Percentiles rank a stretch among this genome's conserved stretches.
Conservation (phyloP, 140 eudicot genomes). For the Cichorium intybus region DNA sequence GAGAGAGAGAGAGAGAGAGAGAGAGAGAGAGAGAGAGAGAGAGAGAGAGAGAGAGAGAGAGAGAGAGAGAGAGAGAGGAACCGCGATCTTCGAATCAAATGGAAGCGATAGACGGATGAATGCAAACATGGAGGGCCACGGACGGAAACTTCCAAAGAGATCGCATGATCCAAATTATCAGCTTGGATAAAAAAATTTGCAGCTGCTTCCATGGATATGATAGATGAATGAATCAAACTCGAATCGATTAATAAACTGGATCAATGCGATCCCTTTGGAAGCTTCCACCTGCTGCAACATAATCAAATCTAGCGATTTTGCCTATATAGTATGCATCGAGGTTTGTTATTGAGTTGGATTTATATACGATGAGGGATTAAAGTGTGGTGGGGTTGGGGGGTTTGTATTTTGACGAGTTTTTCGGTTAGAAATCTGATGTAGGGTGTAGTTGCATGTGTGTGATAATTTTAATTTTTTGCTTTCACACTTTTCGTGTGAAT, state of each 20-base stretch:
- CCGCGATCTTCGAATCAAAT: conserved; percentile 7
- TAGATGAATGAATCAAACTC: not conserved
- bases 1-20: not conserved
- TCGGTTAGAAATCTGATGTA: conserved; percentile 15
- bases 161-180: conserved; percentile 38
- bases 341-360: not conserved
- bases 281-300: conserved; percentile 38
- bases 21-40: conserved; percentile 7
- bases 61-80: conserved; percentile 2
- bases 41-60: conserved; percentile 1
- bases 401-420: conserved; percentile 13
- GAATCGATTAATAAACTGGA: conserved; percentile 26
- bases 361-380: not conserved
- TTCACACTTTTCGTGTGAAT: conserved; percentile 31
- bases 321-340: not conserved
- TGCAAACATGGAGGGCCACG: conserved; percentile 8
- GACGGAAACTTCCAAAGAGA: conserved; percentile 39
- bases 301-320: conserved; percentile 2
- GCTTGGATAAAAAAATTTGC: not conserved
- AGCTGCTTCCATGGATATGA: not conserved
- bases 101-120: not conserved
- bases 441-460: conserved; percentile 21
- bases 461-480: not conserved
- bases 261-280: conserved; percentile 66
- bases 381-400: not conserved